Percentiles rank a stretch among this genome's conserved stretches.
These are phyloP conservation scores for Coffea canephora DNA, from an alignment of 257 asterid species.

Conservation along the genomic window DNA sequence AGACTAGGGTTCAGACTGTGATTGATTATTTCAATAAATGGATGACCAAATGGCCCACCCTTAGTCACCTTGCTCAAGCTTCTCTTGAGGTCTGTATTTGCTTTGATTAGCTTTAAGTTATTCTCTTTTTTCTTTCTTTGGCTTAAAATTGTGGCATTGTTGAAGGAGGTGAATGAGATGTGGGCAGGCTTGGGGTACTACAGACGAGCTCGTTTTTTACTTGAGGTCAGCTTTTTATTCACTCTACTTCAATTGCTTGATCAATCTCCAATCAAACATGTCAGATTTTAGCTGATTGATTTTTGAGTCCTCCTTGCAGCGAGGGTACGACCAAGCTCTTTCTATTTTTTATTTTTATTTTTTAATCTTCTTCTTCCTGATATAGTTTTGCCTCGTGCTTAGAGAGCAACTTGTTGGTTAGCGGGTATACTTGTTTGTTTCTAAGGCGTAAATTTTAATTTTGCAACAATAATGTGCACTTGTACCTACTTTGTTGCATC, in stretches of 20 bases:
- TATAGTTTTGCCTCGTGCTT: not conserved
- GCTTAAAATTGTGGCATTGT: conserved; percentile 7
- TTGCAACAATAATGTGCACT: not conserved
- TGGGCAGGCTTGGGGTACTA: conserved; percentile 99
- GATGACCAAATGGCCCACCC: conserved; percentile 94
- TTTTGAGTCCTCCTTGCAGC: not conserved
- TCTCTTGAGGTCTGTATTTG: conserved; percentile 58
- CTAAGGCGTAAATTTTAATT: not conserved
- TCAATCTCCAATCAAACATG: not conserved
- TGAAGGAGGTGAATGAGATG: conserved; percentile 96
- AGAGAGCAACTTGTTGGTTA: not conserved
- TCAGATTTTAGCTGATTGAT: not conserved
- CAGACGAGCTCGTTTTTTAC: conserved; percentile 78
- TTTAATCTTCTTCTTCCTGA: no score
- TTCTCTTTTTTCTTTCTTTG: conserved; percentile 1
- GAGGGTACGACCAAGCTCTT: not conserved
- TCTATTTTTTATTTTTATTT: not conserved
- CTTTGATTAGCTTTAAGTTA: not conserved
- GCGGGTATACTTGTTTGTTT: not conserved
- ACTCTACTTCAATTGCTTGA: not conserved
- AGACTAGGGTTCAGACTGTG: conserved; percentile 95
- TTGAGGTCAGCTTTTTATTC: conserved; percentile 53
- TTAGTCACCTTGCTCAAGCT: conserved; percentile 76
- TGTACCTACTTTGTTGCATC: not conserved
- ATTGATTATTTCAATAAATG: conserved; percentile 80